These are phyloP conservation scores for Colletotrichum trifolii DNA, from an alignment of 2,329 filamentous ascomycete genomes.

Conservation along the genomic window DNA sequence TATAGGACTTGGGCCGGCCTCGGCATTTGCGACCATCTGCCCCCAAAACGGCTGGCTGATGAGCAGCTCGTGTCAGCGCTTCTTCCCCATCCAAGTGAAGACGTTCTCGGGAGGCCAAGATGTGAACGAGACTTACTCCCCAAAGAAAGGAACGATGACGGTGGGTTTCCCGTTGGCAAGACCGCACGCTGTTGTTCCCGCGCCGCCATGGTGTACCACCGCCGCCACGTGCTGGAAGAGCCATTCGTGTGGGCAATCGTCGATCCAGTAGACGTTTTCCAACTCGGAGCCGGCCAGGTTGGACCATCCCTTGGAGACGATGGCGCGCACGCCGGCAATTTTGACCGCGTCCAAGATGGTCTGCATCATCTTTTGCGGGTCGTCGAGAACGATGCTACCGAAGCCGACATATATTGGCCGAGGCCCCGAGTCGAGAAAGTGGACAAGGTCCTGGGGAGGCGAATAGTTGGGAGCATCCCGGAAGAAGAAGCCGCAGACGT, in stretches of 20 bases:
- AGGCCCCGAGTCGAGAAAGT: conserved; percentile 58
- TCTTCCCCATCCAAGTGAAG: background rate
- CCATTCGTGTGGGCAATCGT: conserved; percentile 27
- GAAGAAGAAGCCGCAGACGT: conserved; percentile 60
- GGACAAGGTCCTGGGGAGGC: conserved; percentile 50
- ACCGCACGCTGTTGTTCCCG: conserved; percentile 25
- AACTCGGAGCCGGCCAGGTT: conserved; percentile 45
- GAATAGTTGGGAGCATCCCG: conserved; percentile 48
- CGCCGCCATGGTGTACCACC: conserved; percentile 28
- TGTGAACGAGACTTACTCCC: conserved; percentile 14
- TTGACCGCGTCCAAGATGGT: conserved; percentile 60
- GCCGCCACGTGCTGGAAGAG: conserved; percentile 22
- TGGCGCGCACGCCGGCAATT: conserved; percentile 58
- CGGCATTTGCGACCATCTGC: conserved; percentile 50
- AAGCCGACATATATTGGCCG: conserved; percentile 67
- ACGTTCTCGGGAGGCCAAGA: background rate
- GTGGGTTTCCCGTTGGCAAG: conserved; percentile 22
- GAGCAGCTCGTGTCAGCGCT: background rate
- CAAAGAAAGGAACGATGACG: conserved; percentile 21
- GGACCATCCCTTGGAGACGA: conserved; percentile 53
- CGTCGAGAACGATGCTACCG: conserved; percentile 65
- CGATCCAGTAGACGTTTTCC: conserved; percentile 41
- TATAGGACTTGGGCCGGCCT: conserved; percentile 51
- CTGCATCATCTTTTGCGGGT: conserved; percentile 55
- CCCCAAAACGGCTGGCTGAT: conserved; percentile 53